Conservation (phyloP, 2,329 filamentous ascomycete genomes). For the Xylariales sp. region DNA sequence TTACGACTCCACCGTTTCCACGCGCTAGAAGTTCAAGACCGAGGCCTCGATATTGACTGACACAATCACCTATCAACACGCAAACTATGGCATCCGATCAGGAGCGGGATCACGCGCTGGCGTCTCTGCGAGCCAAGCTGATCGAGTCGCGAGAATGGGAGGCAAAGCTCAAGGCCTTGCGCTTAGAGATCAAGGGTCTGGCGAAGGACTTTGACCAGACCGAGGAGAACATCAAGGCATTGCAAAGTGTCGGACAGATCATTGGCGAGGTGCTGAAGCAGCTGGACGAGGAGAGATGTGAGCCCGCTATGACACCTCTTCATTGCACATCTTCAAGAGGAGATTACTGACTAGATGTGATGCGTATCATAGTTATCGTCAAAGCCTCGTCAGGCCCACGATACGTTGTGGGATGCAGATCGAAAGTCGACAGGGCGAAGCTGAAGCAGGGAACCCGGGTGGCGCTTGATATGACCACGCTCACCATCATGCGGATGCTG, state of each 20-base stretch:
- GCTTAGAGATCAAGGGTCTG: conserved; percentile 91
- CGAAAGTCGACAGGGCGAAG: conserved; percentile 95
- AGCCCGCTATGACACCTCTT: conserved; percentile 30
- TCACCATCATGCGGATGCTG: conserved; percentile 99
- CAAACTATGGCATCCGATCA: conserved; percentile 47
- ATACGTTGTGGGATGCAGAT: conserved; percentile 97
- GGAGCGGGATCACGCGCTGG: conserved; percentile 65
- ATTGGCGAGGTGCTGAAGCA: conserved; percentile 99
- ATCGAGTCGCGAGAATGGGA: conserved; percentile 98
- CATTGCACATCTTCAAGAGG: not conserved
- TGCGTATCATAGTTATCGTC: conserved; percentile 70
- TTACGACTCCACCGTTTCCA: no score
- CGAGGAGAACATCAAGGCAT: conserved; percentile 98
- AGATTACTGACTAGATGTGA: not conserved
- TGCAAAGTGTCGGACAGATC: conserved; percentile 98
- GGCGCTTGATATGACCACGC: conserved; percentile 97
- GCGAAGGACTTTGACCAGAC: conserved; percentile 95
- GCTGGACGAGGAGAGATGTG: conserved; percentile 97
- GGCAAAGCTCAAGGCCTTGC: conserved; percentile 89
- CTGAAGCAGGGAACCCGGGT: conserved; percentile 98
- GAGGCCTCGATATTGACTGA: not conserved
- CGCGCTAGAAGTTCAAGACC: no score
- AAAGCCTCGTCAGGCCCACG: conserved; percentile 95
- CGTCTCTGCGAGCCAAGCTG: conserved; percentile 74
- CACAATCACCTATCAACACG: not conserved